Percentiles rank a stretch among this genome's conserved stretches.
These are phyloP conservation scores for Rosa chinensis DNA, from an alignment of 306 rosid genomes.

Conservation along the genomic window DNA sequence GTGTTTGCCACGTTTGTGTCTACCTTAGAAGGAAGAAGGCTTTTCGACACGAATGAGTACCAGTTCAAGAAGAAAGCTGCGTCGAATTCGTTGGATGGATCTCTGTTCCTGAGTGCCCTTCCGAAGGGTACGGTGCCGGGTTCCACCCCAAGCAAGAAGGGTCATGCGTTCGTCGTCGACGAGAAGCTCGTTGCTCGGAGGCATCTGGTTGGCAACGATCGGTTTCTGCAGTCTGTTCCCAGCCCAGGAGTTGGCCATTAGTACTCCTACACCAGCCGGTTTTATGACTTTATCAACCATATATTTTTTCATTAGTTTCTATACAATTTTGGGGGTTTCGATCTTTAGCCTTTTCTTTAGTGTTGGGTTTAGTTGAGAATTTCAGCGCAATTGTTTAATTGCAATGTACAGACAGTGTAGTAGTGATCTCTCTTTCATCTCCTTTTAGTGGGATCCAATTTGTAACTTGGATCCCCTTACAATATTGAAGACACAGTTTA, in stretches of 20 bases:
- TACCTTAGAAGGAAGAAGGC: slow-evolving; percentile 49
- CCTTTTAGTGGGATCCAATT: slow-evolving; percentile 22
- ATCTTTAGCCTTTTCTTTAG: slow-evolving; percentile 8
- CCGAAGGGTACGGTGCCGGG: slow-evolving; percentile 74
- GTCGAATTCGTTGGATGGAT: slow-evolving; percentile 15
- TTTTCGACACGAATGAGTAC: slow-evolving; percentile 18
- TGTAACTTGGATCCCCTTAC: slow-evolving; percentile 12
- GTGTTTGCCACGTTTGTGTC: slow-evolving; percentile 37
- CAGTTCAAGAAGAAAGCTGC: slow-evolving; percentile 8
- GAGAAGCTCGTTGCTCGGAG: slow-evolving; percentile 62
- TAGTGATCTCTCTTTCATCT: slow-evolving; percentile 14
- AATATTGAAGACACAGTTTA: background rate
- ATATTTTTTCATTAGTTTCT: slow-evolving; percentile 18
- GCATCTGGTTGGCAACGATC: slow-evolving; percentile 50
- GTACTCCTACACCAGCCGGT: background rate
- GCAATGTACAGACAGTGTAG: slow-evolving; percentile 31
- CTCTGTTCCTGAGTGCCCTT: slow-evolving; percentile 53
- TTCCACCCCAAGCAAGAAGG: slow-evolving; percentile 76
- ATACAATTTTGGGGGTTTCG: slow-evolving; percentile 19
- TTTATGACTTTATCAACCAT: background rate
- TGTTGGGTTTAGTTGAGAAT: slow-evolving; percentile 8
- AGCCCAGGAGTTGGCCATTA: slow-evolving; percentile 89
- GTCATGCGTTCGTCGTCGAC: slow-evolving; percentile 49
- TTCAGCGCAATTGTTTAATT: slow-evolving; percentile 2
- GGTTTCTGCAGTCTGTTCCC: slow-evolving; percentile 61